Evolutionary conservation across 106 monocot species (phyloP).

Genomic region (Agapanthus africanus): DNA sequence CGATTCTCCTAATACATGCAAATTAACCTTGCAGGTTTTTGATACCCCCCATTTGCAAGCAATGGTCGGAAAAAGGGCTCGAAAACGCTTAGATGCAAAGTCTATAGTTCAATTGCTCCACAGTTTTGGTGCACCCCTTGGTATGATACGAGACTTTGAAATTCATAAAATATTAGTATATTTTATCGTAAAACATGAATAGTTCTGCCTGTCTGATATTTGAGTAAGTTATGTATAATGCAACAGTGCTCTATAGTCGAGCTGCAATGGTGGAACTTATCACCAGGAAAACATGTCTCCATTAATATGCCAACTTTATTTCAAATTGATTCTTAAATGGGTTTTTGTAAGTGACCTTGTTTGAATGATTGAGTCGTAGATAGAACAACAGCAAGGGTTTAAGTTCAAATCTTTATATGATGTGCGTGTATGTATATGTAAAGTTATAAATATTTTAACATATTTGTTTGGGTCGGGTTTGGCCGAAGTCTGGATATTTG

Average conservation of each 20-base stretch:
- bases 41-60: constrained; percentile 74
- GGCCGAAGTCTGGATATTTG: not conserved
- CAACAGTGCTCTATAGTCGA: not conserved
- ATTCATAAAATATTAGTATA: not conserved
- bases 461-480: no score
- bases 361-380: not conserved
- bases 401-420: not conserved
- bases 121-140: constrained; percentile 65
- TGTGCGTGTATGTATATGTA: no score
- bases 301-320: not conserved
- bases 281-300: not conserved
- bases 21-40: constrained; percentile 57
- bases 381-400: not conserved
- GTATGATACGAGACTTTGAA: constrained; percentile 32
- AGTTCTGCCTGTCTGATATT: not conserved
- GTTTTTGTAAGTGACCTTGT: not conserved
- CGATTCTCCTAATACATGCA: not conserved
- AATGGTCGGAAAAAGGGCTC: constrained; percentile 65
- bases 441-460: no score
- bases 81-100: constrained; percentile 82
- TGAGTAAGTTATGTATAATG: not conserved
- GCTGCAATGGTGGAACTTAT: not conserved
- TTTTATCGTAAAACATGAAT: not conserved
- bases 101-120: constrained; percentile 79
- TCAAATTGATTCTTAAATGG: not conserved